Base-by-base conservation (phyloP, 2,329 filamentous ascomycete species). In the Metarhizium brunneum region DNA sequence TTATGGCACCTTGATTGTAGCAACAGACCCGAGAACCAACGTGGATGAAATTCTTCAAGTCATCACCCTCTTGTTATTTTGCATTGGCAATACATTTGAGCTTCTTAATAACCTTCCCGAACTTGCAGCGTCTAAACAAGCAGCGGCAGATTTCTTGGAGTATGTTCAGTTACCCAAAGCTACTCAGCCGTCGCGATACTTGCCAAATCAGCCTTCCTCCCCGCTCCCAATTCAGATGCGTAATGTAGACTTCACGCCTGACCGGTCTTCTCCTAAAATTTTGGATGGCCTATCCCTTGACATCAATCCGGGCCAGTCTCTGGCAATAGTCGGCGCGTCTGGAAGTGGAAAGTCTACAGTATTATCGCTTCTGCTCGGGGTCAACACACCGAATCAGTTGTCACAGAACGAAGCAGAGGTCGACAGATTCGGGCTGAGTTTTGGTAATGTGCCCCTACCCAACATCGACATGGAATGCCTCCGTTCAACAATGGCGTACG, bases 281-380 rank as follows among this genome's bases (percentile, higher is more conserved):
- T 20, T 58, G 18, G 45, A 43, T 3, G 48, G 30, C 4, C 2
- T 58, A 2, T 83, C 76, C n/a, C 73, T 96, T 7, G 73, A 70
- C 0, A 81, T 96, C 53, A 66, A 75, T 1, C 69, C 79, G 0
- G 84, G 85, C 25, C 83, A 80, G 4, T 88, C 83, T 61, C 85
- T 85, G 0, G 90, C 89, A 2, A 83, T 97, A 20, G 90, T 95
- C 2, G 92, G 92, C 1, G 73, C 81, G 1, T 96, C 91, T 0
- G 92, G 94, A 0, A 89, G 87, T n/a, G 92, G 94, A 1, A 97
- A 99, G 71, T 92, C 87, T 14, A 96, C 92, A 0, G 77, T 96
- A 40, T 79, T 87, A 0, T 82, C 87, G 0, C 73, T 97, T 0
- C 75, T 97, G 0, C 72, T 95, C 4, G 83, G 86, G 1, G 76